Evolutionary conservation across 352 stramenopile species (phyloP), one percentile per base, ranked within the genome.

Genomic region (Phytophthora fragariaefolia): DNA sequence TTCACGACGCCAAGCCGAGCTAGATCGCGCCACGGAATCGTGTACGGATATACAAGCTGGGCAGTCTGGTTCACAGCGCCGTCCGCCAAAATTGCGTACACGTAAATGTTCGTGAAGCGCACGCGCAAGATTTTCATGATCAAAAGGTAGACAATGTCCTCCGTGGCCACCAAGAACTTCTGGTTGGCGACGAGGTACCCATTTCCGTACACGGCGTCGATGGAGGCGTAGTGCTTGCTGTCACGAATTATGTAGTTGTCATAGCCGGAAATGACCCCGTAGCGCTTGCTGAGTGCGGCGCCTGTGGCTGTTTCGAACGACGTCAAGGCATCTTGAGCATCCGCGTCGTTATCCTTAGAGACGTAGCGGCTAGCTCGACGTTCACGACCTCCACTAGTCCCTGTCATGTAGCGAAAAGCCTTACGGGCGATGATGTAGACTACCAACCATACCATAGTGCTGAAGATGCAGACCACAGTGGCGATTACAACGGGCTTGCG

Each of bases 251-350:
- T 15, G 60, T 64, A 72, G 57, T 76, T 76, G 18, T 72, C 63
- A 40, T 69, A 80, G 8, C 63, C 51, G 0, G 45, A 80, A 20
- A 80, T 47, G 10, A 80, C 30, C 1, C 73, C 73, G n/a, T 73
- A 55, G 17, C 40, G 55, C 22, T 58, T 62, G 47, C 45, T 76
- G 38, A 42, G 43, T 32, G 18, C 27, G 8, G 18, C 57, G 2
- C 22, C 52, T 18, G 42, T 53, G 43, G 34, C 47, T 17, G 58
- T 54, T 40, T 66, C 58, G 38, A 66, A 66, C 1, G 45, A 57
- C 4, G 49, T 66, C 24, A 58, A 28, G 0, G 13, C 17, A 6
- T 42, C 22, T 3, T 48, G 38, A n/a, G 17, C 43, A 20, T 23
- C 51, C 1, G 24, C 2, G 15, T 49, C 18, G 6, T 40, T 18